These are phyloP conservation scores for Metschnikowia santaceciliae DNA, from an alignment of 805 yeast genomes.

Conservation along the genomic window DNA sequence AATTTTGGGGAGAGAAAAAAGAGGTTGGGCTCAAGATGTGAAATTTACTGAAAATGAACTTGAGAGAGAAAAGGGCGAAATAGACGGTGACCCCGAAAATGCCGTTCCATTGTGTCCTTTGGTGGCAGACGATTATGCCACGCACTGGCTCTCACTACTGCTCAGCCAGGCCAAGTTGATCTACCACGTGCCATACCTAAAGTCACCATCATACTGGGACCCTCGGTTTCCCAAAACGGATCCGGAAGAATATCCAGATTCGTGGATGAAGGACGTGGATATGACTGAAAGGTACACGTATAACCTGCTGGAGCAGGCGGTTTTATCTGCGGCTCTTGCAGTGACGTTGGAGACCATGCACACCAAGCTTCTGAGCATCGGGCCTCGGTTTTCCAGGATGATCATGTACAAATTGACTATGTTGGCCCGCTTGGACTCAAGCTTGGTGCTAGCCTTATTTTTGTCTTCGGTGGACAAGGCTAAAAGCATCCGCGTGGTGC, in stretches of 20 bases:
- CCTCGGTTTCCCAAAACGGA: conserved; percentile 31
- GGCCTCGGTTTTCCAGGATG: neutral
- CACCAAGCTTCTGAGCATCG: conserved; percentile 1
- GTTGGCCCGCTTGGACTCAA: conserved; percentile 6
- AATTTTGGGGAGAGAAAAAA: neutral
- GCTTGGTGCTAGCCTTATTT: conserved; percentile 7
- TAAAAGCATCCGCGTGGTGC: conserved; percentile 5
- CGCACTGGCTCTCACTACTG: conserved; percentile 41
- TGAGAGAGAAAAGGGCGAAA: too few species aligned
- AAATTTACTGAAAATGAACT: neutral
- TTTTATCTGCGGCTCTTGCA: conserved; percentile 6
- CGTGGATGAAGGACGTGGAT: conserved; percentile 47
- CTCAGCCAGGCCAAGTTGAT: conserved; percentile 23
- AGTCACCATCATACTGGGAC: conserved; percentile 44
- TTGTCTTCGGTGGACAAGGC: conserved; percentile 8
- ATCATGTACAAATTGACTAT: conserved; percentile 7
- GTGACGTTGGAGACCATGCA: conserved; percentile 4
- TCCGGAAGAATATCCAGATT: conserved; percentile 24
- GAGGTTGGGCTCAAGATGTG: neutral
- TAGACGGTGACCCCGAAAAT: neutral
- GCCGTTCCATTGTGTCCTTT: conserved; percentile 50
- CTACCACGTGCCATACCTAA: conserved; percentile 55
- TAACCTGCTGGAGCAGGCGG: conserved; percentile 30
- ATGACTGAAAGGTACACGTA: conserved; percentile 49
- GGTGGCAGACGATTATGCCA: conserved; percentile 51